These are phyloP conservation scores for Paraphaeosphaeria sporulosa DNA, from an alignment of 2,329 filamentous ascomycete species.

Conservation along the genomic window DNA sequence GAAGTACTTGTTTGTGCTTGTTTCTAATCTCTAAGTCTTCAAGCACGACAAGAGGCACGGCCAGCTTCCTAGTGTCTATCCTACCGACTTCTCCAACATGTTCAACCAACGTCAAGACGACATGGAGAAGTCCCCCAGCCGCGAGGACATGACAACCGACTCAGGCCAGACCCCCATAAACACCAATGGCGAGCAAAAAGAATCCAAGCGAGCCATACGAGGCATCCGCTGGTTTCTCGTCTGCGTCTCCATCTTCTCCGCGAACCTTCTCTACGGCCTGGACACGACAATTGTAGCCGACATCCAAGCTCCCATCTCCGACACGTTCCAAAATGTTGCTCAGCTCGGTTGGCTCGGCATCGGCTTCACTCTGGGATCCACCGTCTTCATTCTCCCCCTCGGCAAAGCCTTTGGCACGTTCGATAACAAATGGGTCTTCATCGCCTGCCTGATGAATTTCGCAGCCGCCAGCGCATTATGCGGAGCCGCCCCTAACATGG, in stretches of 20 bases:
- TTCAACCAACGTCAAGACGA: too few species aligned
- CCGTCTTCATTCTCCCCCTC: constrained; percentile 22
- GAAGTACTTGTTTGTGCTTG: too few species aligned
- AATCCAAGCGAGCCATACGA: neutral
- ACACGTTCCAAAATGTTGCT: constrained; percentile 19
- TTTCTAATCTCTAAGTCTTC: too few species aligned
- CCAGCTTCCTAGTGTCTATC: too few species aligned
- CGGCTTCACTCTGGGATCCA: constrained; percentile 23
- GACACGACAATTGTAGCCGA: constrained; percentile 41
- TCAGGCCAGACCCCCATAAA: too few species aligned
- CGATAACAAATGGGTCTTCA: constrained; percentile 55
- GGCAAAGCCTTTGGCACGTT: constrained; percentile 54
- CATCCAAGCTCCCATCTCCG: constrained; percentile 26
- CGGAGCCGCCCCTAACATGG: constrained; percentile 41
- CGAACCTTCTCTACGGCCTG: constrained; percentile 36
- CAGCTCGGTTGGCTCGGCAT: constrained; percentile 35
- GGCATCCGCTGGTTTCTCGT: constrained; percentile 17
- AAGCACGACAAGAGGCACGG: too few species aligned
- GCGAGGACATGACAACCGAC: too few species aligned
- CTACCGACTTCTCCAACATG: too few species aligned
- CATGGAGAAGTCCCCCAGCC: too few species aligned
- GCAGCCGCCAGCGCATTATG: constrained; percentile 43
- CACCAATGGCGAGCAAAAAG: too few species aligned
- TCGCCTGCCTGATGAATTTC: constrained; percentile 36
- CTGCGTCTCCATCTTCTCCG: constrained; percentile 16